phyloP scores from a whole-genome alignment of 2,329 filamentous ascomycete genomes.

The Alternaria brassicae region DNA sequence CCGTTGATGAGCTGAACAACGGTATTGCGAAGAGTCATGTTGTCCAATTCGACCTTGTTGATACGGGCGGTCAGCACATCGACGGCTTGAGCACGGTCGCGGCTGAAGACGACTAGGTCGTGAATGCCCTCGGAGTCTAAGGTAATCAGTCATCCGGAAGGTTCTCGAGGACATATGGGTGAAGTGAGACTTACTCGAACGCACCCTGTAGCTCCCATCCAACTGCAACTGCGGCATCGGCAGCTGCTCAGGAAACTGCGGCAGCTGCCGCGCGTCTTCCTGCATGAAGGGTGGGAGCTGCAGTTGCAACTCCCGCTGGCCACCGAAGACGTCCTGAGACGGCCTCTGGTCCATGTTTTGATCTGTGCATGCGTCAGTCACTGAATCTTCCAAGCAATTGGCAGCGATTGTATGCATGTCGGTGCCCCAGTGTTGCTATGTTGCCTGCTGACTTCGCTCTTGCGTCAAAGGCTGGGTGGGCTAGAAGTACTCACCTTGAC shows the following conservation, averaged over 20 bases:
- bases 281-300: background rate
- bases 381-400: background rate
- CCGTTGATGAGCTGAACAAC: background rate
- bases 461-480: background rate
- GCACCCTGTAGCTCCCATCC: background rate
- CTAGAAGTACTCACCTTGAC: slow-evolving; percentile 2
- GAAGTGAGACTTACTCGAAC: background rate
- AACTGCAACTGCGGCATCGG: background rate
- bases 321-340: background rate
- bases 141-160: background rate
- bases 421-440: background rate
- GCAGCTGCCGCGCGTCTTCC: background rate
- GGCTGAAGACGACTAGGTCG: slow-evolving; percentile 4
- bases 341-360: background rate
- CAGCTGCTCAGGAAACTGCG: background rate
- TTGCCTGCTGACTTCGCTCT: background rate
- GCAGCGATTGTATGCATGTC: background rate
- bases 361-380: slow-evolving; percentile 5
- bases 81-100: background rate
- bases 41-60: slow-evolving; percentile 87
- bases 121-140: background rate
- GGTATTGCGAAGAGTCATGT: slow-evolving; percentile 52
- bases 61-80: slow-evolving; percentile 82
- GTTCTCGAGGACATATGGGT: background rate
- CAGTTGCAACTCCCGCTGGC: background rate